phyloP scores from a whole-genome alignment of 1,284 basidiomycete genomes.

The Porogramme epimiltina region DNA sequence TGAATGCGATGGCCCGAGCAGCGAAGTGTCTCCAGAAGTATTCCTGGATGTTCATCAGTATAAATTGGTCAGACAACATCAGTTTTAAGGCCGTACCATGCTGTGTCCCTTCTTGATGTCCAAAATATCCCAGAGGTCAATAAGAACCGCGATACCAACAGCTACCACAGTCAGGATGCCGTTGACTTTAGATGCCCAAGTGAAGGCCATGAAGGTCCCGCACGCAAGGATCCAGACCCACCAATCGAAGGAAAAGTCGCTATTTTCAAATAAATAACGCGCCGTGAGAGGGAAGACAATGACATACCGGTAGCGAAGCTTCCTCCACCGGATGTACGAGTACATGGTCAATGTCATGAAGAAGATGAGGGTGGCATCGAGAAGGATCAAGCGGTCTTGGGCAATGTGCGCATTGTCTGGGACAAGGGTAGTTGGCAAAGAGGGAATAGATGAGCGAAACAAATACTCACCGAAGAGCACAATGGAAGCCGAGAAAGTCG shows the following conservation, averaged over 20 bases:
- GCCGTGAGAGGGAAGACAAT: not conserved
- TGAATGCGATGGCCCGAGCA: conserved; percentile 87
- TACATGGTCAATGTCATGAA: conserved; percentile 96
- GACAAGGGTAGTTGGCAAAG: conserved; percentile 8
- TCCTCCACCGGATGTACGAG: conserved; percentile 95
- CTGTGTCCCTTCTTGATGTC: conserved; percentile 84
- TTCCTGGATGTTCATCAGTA: conserved; percentile 54
- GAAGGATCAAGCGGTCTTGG: conserved; percentile 93
- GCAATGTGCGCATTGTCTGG: conserved; percentile 95
- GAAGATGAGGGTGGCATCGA: conserved; percentile 94
- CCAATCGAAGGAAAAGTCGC: conserved; percentile 88
- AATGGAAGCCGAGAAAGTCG: conserved; percentile 85
- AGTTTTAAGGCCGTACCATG: conserved; percentile 61
- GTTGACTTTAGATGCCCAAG: conserved; percentile 98
- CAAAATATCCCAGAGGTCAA: conserved; percentile 95
- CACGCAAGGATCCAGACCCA: conserved; percentile 95
- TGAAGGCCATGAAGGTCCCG: conserved; percentile 92
- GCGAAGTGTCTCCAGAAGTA: conserved; percentile 89
- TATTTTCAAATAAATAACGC: conserved; percentile 32
- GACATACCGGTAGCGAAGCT: conserved; percentile 85
- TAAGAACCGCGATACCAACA: conserved; percentile 88
- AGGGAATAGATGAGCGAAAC: not conserved
- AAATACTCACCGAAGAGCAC: conserved; percentile 75
- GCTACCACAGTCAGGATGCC: conserved; percentile 91
- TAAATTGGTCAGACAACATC: not conserved